These are phyloP conservation scores for Mucor piriformis DNA, from an alignment of 371 early-diverging fungal species.

Conservation along the genomic window DNA sequence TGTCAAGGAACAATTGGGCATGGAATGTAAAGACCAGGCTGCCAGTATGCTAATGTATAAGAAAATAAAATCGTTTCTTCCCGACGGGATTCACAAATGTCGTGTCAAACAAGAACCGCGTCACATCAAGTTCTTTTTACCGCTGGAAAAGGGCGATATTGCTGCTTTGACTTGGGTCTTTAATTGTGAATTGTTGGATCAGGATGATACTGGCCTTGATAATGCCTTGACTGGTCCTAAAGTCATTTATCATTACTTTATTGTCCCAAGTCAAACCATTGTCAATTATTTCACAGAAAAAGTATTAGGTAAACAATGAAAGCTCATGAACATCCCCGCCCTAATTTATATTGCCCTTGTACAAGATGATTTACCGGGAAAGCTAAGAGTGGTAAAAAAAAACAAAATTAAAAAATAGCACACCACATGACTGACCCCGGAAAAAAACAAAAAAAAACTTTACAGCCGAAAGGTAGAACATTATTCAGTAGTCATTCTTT, in stretches of 20 bases:
- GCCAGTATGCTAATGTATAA: neutral
- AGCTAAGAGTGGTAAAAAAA: conserved; percentile 5
- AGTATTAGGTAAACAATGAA: conserved; percentile 3
- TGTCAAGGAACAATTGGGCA: neutral
- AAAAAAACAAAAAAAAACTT: neutral
- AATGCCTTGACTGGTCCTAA: conserved; percentile 10
- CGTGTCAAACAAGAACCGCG: neutral
- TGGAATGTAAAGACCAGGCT: neutral
- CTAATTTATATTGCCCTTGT: neutral
- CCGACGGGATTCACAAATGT: neutral
- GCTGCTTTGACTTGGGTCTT: conserved; percentile 14
- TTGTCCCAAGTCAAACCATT: conserved; percentile 12
- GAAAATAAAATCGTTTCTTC: neutral
- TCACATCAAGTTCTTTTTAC: neutral
- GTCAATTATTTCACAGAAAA: conserved; percentile 15
- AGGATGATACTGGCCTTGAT: neutral
- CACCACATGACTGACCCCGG: neutral
- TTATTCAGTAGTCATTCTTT: neutral
- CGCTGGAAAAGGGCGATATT: neutral
- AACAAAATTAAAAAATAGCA: neutral
- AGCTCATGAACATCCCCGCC: neutral
- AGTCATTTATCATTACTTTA: conserved; percentile 17
- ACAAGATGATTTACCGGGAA: neutral
- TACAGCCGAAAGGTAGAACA: neutral
- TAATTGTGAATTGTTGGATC: conserved; percentile 17